phyloP scores from a whole-genome alignment of 495 filamentous ascomycete genomes.

The Lineolata rhizophorae region DNA sequence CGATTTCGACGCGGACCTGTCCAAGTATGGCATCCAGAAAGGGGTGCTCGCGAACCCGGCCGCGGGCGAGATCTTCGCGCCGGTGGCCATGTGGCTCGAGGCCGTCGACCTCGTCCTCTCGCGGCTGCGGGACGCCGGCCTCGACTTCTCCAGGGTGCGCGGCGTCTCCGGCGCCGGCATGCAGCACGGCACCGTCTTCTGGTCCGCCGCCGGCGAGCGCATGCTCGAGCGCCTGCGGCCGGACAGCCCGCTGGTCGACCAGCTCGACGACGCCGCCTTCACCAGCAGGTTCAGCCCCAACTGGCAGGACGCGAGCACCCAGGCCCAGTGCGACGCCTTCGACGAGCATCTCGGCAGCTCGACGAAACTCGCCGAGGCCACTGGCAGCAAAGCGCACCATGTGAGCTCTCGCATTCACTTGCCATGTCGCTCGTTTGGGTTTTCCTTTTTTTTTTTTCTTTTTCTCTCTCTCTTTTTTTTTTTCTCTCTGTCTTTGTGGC shows the following conservation, averaged over 20 bases:
- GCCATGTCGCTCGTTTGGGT: too few relatives aligned
- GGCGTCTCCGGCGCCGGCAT: conserved; percentile 85
- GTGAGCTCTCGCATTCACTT: conserved; percentile 34
- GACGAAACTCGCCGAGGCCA: conserved; percentile 48
- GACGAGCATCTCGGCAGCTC: conserved; percentile 44
- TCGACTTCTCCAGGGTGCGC: conserved; percentile 54
- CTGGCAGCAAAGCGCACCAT: conserved; percentile 86
- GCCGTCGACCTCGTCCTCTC: conserved; percentile 66
- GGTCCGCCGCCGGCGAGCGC: conserved; percentile 48
- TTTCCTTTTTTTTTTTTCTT: too few relatives aligned
- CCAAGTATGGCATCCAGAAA: conserved; percentile 53
- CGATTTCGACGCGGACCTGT: conserved; percentile 56
- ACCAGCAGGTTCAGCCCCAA: conserved; percentile 79
- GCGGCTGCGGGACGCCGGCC: conserved; percentile 43
- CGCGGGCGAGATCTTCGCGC: conserved; percentile 75
- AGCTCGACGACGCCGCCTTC: conserved; percentile 32
- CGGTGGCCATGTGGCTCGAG: conserved; percentile 86
- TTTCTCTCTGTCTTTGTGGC: too few relatives aligned
- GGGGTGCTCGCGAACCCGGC: conserved; percentile 64
- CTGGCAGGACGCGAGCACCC: conserved; percentile 93
- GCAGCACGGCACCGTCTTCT: conserved; percentile 93
- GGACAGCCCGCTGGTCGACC: not conserved
- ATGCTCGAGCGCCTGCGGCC: conserved; percentile 16
- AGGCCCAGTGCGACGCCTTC: conserved; percentile 74
- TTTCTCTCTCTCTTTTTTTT: too few relatives aligned